These are phyloP conservation scores for Penicillium fuscoglaucum DNA, from an alignment of 2,329 filamentous ascomycete genomes.

Conservation along the genomic window DNA sequence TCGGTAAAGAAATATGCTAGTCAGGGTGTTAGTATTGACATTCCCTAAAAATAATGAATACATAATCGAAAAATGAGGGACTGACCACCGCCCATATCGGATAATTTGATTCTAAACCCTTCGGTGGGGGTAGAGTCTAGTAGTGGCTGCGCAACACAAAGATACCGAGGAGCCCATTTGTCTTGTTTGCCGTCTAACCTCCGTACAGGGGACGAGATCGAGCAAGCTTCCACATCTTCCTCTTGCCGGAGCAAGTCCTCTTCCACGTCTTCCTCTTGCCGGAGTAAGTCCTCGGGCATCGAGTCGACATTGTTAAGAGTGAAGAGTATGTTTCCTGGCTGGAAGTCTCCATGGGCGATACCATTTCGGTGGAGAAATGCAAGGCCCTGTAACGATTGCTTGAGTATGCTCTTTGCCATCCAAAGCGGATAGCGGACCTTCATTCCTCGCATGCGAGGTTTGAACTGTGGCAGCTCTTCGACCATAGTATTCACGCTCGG, in stretches of 20 bases:
- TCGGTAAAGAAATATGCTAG: constrained; percentile 28
- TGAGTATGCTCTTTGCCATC: constrained; percentile 29
- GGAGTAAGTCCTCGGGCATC: not conserved
- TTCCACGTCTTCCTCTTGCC: constrained; percentile 21
- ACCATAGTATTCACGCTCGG: constrained; percentile 29
- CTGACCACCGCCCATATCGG: constrained; percentile 33
- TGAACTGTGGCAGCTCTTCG: constrained; percentile 26
- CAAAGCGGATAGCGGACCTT: constrained; percentile 24
- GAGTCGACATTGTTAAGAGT: constrained; percentile 21
- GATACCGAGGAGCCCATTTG: constrained; percentile 32
- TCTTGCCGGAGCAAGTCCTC: constrained; percentile 3
- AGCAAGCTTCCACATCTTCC: constrained; percentile 22
- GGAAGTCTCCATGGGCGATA: constrained; percentile 29
- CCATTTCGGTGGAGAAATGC: constrained; percentile 27
- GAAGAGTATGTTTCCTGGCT: constrained; percentile 29
- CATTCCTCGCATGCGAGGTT: constrained; percentile 19
- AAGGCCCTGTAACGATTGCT: constrained; percentile 28
- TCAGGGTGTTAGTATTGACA: constrained; percentile 10
- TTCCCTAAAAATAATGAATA: constrained; percentile 10
- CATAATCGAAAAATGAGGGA: constrained; percentile 11
- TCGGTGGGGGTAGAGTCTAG: constrained; percentile 22
- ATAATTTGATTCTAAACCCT: constrained; percentile 31
- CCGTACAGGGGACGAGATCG: constrained; percentile 20
- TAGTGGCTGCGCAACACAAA: constrained; percentile 31
- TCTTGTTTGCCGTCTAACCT: constrained; percentile 31